Evolutionary conservation across 805 yeast species (phyloP), one percentile per base, ranked within the genome.

Genomic region (Saturnispora diversa): DNA sequence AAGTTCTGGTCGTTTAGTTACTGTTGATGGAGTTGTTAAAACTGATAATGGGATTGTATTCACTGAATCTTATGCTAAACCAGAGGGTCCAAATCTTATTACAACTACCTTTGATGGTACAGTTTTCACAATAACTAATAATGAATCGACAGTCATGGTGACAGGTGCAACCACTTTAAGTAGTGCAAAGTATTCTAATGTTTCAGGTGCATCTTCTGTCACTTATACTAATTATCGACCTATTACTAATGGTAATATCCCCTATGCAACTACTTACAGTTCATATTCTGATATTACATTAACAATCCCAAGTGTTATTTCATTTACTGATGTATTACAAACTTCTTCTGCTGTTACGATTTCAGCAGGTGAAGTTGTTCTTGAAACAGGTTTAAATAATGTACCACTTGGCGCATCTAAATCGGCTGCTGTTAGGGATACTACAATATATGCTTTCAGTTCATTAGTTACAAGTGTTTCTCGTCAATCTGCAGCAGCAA

Each of bases 221-320:
- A 10, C 35, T 17, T 29, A 27, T 15, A 13, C 27, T 5, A 17
- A 34, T 11, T 26, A 46, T 13, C 50, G 49, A 32, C 40, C 50
- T 4, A 60, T 62, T 8, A 25, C 33, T 5, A 52, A 62, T 2
- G 58, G 58, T n/a, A 37, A 33, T 12, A 63, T 63, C 16, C 67
- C 67, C 22, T 52, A 47, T 29, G 65, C 64, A 1, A 19, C 26
- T 11, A 34, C 47, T 6, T 55, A 54, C 39, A 56, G 23, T 9
- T 13, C n/a, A 10, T 53, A 39, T 29, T 53, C 43, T 36, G 55
- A 9, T 29, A 40, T 61, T 25, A 60, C 64, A 1, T 39, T 63
- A 43, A 55, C 63, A 1, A 44, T 56, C 9, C 48, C 54, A 5
- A 26, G 34, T 7, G n/a, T 48, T 6, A 23, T 50, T 7, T 40